Conservation (phyloP, 225 moss, liverwort and hornwort genomes). For the Climacium dendroides region DNA sequence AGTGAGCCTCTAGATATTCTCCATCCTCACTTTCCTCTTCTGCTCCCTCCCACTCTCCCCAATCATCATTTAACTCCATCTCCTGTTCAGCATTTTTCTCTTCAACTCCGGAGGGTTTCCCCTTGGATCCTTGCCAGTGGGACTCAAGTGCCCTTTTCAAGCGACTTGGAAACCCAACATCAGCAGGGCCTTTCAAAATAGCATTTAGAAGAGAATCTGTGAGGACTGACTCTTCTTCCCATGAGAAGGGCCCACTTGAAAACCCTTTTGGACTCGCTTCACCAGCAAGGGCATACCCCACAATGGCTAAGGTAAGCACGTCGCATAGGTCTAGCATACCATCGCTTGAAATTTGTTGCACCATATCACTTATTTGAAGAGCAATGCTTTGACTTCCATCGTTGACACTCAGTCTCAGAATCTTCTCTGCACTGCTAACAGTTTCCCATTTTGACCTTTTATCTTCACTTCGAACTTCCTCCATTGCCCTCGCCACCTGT, state of each 20-base stretch:
- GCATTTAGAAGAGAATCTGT: slow-evolving; percentile 68
- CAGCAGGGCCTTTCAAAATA: slow-evolving; percentile 48
- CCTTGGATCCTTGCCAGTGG: slow-evolving; percentile 27
- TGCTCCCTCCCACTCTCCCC: slow-evolving; percentile 80
- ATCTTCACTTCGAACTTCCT: slow-evolving; percentile 49
- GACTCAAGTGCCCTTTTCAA: slow-evolving; percentile 53
- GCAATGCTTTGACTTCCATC: slow-evolving; percentile 82
- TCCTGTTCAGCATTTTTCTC: background rate
- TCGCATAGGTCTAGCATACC: slow-evolving; percentile 61
- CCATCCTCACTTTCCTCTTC: slow-evolving; percentile 47
- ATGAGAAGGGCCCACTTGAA: slow-evolving; percentile 62
- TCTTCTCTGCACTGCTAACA: slow-evolving; percentile 72
- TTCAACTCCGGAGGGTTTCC: background rate
- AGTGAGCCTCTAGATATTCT: slow-evolving; percentile 63
- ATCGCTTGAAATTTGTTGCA: slow-evolving; percentile 50
- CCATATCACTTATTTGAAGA: slow-evolving; percentile 84
- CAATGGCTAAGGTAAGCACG: slow-evolving; percentile 71
- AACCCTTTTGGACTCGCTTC: slow-evolving; percentile 52
- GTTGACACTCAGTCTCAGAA: slow-evolving; percentile 61
- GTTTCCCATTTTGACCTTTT: slow-evolving; percentile 69
- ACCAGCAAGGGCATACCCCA: slow-evolving; percentile 85
- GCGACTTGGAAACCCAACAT: slow-evolving; percentile 48
- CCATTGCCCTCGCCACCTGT: slow-evolving; percentile 63
- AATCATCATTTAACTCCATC: slow-evolving; percentile 41
- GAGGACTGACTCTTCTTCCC: slow-evolving; percentile 82